Conservation (phyloP, 176 grass and related monocot species). For the Aegilops umbellulata region DNA sequence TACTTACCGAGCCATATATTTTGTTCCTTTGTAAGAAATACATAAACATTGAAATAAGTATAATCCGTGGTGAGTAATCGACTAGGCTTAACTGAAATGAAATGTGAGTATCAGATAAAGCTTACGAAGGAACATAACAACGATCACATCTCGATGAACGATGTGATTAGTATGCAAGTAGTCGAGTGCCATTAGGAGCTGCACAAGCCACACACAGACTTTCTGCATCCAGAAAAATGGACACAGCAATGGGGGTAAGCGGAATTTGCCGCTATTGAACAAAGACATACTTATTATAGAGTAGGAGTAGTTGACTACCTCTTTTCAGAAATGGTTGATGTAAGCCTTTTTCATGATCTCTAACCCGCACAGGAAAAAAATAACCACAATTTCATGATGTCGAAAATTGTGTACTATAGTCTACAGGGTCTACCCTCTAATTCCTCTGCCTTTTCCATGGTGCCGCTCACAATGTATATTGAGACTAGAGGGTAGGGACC, state of each 20-base stretch:
- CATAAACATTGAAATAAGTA: conserved; percentile 74
- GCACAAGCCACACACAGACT: conserved; percentile 75
- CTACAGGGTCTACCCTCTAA: no score
- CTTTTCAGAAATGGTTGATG: conserved; percentile 53
- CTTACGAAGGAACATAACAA: conserved; percentile 14
- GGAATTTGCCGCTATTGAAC: background rate
- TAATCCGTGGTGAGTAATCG: conserved; percentile 18
- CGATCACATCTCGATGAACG: conserved; percentile 94
- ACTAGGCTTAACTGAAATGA: background rate
- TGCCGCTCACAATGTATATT: no score
- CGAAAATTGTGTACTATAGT: no score
- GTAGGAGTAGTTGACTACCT: background rate
- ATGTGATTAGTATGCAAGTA: conserved; percentile 91
- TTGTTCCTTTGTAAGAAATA: conserved; percentile 85
- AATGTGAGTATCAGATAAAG: background rate
- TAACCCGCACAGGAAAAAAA: conserved; percentile 47
- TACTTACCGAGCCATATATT: conserved; percentile 81
- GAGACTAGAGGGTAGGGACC: no score
- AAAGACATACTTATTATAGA: background rate
- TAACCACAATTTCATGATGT: background rate
- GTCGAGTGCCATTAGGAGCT: conserved; percentile 90
- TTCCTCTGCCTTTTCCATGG: no score
- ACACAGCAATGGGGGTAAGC: conserved; percentile 7
- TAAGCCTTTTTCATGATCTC: conserved; percentile 81
- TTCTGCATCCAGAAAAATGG: conserved; percentile 48